These are phyloP conservation scores for Ogataea methylovora DNA, from an alignment of 805 yeast genomes.

Conservation along the genomic window DNA sequence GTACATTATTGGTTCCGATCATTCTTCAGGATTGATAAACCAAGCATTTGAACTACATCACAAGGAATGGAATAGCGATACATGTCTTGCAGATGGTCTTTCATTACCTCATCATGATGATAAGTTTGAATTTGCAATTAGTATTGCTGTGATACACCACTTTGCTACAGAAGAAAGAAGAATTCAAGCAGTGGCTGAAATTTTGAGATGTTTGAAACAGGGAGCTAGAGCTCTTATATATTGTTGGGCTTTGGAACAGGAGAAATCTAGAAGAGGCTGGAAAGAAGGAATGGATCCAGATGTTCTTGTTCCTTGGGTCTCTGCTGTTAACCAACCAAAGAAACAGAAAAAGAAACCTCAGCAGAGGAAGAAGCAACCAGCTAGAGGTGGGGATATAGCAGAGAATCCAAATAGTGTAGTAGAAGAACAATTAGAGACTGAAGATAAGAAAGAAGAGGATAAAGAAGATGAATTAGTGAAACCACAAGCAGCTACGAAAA, in stretches of 20 bases:
- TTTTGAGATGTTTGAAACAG: conserved; percentile 42
- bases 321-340: conserved; percentile 41
- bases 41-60: conserved; percentile 46
- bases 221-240: conserved; percentile 75
- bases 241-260: conserved; percentile 97
- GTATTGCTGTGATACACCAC: conserved; percentile 94
- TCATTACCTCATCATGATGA: conserved; percentile 44
- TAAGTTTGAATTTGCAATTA: conserved; percentile 72
- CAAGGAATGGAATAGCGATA: conserved; percentile 33
- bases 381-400: not conserved
- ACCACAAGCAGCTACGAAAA: conserved; percentile 20
- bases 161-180: conserved; percentile 82
- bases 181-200: conserved; percentile 62
- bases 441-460: conserved; percentile 15
- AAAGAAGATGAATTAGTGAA: conserved; percentile 9
- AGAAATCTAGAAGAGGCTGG: conserved; percentile 80
- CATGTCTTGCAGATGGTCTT: conserved; percentile 78
- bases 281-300: conserved; percentile 90
- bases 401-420: conserved; percentile 15
- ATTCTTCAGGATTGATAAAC: conserved; percentile 58
- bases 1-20: conserved; percentile 66
- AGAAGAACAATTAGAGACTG: conserved; percentile 11
- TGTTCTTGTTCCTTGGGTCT: conserved; percentile 93
- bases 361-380: conserved; percentile 1
- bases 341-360: conserved; percentile 15